Evolutionary conservation across 495 filamentous ascomycete species (phyloP).

Genomic region (Delitschia confertaspora): DNA sequence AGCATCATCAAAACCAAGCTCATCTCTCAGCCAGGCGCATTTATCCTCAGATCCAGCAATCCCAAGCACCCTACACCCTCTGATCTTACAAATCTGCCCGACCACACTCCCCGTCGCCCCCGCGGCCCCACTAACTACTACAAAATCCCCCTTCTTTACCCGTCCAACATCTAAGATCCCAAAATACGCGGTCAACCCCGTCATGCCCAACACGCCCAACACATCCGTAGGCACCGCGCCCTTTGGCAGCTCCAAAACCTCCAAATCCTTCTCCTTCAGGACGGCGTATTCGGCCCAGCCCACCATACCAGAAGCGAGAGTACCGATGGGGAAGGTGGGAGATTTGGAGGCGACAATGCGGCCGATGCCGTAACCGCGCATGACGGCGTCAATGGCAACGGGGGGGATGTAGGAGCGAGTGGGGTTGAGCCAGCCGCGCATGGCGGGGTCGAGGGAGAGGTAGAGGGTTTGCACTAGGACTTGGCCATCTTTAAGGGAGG

Average conservation of each 20-base stretch:
- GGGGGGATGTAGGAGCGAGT: slow-evolving; percentile 59
- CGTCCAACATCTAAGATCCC: slow-evolving; percentile 53
- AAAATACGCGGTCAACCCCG: slow-evolving; percentile 60
- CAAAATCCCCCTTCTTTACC: slow-evolving; percentile 50
- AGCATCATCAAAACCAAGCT: slow-evolving; percentile 33
- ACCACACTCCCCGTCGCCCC: slow-evolving; percentile 61
- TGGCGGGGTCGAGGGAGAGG: slow-evolving; percentile 73
- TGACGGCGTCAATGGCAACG: slow-evolving; percentile 55
- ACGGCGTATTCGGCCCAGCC: slow-evolving; percentile 60
- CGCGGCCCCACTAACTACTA: slow-evolving; percentile 61
- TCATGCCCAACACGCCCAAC: slow-evolving; percentile 50
- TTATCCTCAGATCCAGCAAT: slow-evolving; percentile 43
- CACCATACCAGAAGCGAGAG: slow-evolving; percentile 41
- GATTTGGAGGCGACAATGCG: slow-evolving; percentile 41
- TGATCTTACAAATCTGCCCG: slow-evolving; percentile 59
- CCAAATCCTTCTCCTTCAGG: slow-evolving; percentile 38
- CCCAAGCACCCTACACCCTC: slow-evolving; percentile 49
- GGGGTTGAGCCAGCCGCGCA: slow-evolving; percentile 65
- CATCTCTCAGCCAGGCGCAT: slow-evolving; percentile 28
- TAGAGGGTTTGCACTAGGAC: slow-evolving; percentile 59
- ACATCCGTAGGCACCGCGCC: slow-evolving; percentile 48
- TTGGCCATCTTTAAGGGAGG: slow-evolving; percentile 49
- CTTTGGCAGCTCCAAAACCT: slow-evolving; percentile 40
- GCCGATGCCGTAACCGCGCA: slow-evolving; percentile 54
- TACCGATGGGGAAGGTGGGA: slow-evolving; percentile 43